A percentile compares a stretch with the other conserved stretches of the same genome.
These are phyloP conservation scores for Limnanthes douglasii DNA, from an alignment of 345 rosid genomes.

Conservation along the genomic window DNA sequence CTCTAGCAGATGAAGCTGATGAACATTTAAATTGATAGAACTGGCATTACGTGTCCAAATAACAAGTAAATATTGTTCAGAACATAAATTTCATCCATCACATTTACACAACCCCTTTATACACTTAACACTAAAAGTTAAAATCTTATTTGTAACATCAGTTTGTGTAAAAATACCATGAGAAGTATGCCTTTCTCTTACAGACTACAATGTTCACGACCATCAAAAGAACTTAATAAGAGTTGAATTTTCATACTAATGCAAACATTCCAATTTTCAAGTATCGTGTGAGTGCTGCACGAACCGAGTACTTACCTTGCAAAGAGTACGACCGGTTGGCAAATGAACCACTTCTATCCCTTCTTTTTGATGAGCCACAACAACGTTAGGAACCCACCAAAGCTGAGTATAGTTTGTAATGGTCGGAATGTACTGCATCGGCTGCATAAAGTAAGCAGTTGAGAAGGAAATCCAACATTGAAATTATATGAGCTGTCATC, in stretches of 20 bases:
- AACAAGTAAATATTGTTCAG: no score
- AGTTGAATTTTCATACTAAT: no score
- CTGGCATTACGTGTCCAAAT: neutral
- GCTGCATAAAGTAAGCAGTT: conserved; percentile 33
- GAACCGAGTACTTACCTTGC: conserved; percentile 56
- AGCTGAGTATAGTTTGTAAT: conserved; percentile 89
- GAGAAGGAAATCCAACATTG: neutral
- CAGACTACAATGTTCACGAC: no score
- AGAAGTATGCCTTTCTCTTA: no score
- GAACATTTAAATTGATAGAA: conserved; percentile 8
- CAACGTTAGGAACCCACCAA: conserved; percentile 99
- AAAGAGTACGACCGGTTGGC: conserved; percentile 89
- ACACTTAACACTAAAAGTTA: no score
- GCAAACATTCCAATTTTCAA: no score
- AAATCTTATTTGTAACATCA: no score
- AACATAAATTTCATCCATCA: no score
- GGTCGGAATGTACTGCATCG: conserved; percentile 56
- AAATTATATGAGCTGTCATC: neutral
- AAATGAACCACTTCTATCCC: conserved; percentile 95
- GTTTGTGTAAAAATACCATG: no score
- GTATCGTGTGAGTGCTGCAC: no score
- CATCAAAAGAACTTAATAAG: no score
- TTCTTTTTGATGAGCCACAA: conserved; percentile 93
- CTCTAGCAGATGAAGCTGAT: conserved; percentile 90
- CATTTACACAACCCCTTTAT: no score